Base-by-base conservation (phyloP, 352 stramenopile genomes). In the Pythium myriotylum region DNA sequence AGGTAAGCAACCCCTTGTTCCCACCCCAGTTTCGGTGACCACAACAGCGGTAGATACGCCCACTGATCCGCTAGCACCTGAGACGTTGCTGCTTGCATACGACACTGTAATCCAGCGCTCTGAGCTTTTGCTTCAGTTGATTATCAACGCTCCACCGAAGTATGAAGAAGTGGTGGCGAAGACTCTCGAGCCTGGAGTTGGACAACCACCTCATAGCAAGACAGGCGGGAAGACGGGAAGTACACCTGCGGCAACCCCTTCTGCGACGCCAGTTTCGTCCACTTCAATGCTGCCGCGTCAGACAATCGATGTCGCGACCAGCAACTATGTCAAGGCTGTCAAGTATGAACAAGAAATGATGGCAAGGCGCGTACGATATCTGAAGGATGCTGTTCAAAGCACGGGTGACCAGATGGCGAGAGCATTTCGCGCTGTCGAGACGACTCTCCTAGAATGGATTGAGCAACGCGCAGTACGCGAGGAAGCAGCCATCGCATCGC, bases 341-440 rank as follows among this genome's bases (percentile, higher is more conserved):
- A 68, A 62, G 26, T 91, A 87, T 57, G 82, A 94, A 48, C 74
- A 86, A 40, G 70, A 74, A 6, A 51, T 85, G 8, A 76, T 91
- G 40, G 51, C 74, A 49, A 63, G 68, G 2, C 79, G 83, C 4
- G 71, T 94, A 13, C 51, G 60, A 2, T 86, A 70, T 32, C 68
- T 94, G 16, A 73, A 79, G 33, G 69, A 83, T 19, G 61, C 63
- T 4, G 63, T 72, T 1, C 59, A 84, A n/a, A 71, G 55, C 7
- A 67, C 62, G n/a, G 75, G 77, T 27, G 76, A 88, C 10, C 68
- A 86, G 54, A 68, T 88, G 1, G 69, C 57, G 16, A 63, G 68
- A 6, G 68, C 72, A 4, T 76, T 89, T 59, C 76, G 70, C 5
- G 70, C 70, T 1, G 67, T 92, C 5, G 79, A 92, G 51, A 46